phyloP scores from a whole-genome alignment of 208 protist species.

The Wallacemonas sp. region DNA sequence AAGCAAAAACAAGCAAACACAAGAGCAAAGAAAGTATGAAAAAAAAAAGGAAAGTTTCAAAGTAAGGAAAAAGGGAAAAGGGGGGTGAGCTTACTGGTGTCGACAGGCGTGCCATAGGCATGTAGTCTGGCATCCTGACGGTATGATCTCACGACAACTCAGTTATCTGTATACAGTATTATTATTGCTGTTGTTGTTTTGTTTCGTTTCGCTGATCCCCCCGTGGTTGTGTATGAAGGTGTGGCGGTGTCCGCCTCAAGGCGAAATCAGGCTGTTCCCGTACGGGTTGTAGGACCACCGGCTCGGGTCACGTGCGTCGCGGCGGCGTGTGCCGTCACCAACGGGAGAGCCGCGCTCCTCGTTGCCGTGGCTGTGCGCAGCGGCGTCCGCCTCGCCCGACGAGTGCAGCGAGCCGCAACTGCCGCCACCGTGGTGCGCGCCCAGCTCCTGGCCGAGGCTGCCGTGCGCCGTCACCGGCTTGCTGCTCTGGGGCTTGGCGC shows the following conservation, averaged over 20 bases:
- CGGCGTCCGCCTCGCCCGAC: background rate
- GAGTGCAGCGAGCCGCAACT: background rate
- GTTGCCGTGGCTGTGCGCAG: background rate
- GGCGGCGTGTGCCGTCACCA: background rate
- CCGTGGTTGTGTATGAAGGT: background rate
- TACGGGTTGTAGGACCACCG: slow-evolving; percentile 17
- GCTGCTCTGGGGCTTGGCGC: no score
- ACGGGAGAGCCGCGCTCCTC: background rate
- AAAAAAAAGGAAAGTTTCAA: background rate
- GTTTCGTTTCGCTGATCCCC: no score
- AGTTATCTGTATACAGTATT: no score
- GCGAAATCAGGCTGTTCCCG: slow-evolving; percentile 1
- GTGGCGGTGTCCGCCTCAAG: background rate
- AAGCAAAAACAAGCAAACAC: slow-evolving; percentile 5
- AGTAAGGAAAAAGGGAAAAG: background rate
- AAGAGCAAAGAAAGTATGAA: background rate
- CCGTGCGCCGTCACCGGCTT: no score
- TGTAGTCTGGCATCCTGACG: no score
- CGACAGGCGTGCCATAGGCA: no score
- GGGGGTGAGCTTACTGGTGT: background rate
- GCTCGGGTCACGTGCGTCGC: slow-evolving; percentile 11
- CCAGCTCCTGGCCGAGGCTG: background rate
- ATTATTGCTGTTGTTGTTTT: no score
- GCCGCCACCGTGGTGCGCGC: background rate
- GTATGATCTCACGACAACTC: no score